phyloP scores from a whole-genome alignment of 768 basidiomycete species.

The Suillus weaverae region DNA sequence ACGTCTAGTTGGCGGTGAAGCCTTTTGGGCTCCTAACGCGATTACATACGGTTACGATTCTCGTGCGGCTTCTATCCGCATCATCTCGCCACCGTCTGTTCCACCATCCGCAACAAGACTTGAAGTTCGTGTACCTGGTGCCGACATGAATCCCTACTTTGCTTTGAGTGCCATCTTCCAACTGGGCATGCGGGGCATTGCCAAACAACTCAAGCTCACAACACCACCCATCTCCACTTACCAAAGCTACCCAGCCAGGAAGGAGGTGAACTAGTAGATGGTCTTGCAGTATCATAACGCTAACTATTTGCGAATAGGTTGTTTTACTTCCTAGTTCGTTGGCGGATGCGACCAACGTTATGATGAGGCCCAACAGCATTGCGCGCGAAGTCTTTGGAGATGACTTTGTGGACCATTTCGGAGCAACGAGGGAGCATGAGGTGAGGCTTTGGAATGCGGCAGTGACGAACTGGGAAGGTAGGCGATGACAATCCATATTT shows the following conservation, averaged over 20 bases:
- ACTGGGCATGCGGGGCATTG: conserved; percentile 85
- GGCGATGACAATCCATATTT: conserved; percentile 21
- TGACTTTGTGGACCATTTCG: conserved; percentile 92
- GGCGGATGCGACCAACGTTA: conserved; percentile 73
- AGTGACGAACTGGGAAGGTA: conserved; percentile 94
- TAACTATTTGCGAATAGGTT: conserved; percentile 40
- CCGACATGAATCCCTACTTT: conserved; percentile 95
- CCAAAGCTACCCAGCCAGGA: conserved; percentile 44
- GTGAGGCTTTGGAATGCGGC: conserved; percentile 84
- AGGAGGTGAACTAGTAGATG: conserved; percentile 47
- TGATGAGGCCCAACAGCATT: conserved; percentile 76
- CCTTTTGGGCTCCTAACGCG: conserved; percentile 92
- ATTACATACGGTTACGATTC: conserved; percentile 96
- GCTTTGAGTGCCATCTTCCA: conserved; percentile 85
- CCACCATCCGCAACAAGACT: conserved; percentile 80
- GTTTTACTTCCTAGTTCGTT: conserved; percentile 78
- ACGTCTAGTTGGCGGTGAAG: conserved; percentile 89
- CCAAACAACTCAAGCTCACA: conserved; percentile 66
- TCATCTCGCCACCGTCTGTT: conserved; percentile 90
- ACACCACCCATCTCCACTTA: conserved; percentile 62
- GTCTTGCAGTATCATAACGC: conserved; percentile 3
- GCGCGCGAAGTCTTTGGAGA: conserved; percentile 88
- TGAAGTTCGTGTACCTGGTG: conserved; percentile 93
- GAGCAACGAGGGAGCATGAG: conserved; percentile 93
- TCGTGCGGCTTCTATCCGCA: conserved; percentile 86